These are phyloP conservation scores for Ophiostoma sp. DNA, from an alignment of 2,329 filamentous ascomycete genomes.

Conservation along the genomic window DNA sequence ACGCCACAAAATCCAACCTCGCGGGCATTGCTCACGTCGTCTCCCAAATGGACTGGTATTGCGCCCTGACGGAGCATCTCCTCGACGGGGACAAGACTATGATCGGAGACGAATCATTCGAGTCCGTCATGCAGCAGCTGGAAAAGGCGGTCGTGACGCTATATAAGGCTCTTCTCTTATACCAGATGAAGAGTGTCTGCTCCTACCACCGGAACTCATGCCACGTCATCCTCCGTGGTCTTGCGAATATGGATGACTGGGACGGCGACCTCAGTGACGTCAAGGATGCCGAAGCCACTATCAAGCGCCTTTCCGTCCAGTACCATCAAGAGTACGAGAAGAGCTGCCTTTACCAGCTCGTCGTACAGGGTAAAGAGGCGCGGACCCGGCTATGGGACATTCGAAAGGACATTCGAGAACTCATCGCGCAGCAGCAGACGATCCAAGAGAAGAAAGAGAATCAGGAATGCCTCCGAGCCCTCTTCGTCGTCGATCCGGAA, in stretches of 20 bases:
- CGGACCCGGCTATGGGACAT: not conserved
- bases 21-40: conserved; percentile 29
- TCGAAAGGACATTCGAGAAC: not conserved
- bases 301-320: not conserved
- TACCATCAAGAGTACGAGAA: not conserved
- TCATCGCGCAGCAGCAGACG: not conserved
- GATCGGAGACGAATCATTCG: not conserved
- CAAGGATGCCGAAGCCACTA: not conserved
- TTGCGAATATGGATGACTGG: not conserved
- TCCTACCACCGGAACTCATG: not conserved
- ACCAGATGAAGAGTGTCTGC: conserved; percentile 26
- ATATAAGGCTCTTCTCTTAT: conserved; percentile 12
- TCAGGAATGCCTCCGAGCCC: not conserved
- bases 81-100: conserved; percentile 23
- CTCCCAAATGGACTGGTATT: conserved; percentile 32
- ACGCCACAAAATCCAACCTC: conserved; percentile 30
- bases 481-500: conserved; percentile 31
- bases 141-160: conserved; percentile 6
- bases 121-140: conserved; percentile 20
- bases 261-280: not conserved
- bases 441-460: not conserved
- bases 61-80: conserved; percentile 29
- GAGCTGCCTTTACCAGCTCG: not conserved
- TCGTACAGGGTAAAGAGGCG: not conserved
- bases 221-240: not conserved